These are phyloP conservation scores for Saccharomyces hybrid DNA, from an alignment of 1,139 yeast genomes.

Conservation along the genomic window DNA sequence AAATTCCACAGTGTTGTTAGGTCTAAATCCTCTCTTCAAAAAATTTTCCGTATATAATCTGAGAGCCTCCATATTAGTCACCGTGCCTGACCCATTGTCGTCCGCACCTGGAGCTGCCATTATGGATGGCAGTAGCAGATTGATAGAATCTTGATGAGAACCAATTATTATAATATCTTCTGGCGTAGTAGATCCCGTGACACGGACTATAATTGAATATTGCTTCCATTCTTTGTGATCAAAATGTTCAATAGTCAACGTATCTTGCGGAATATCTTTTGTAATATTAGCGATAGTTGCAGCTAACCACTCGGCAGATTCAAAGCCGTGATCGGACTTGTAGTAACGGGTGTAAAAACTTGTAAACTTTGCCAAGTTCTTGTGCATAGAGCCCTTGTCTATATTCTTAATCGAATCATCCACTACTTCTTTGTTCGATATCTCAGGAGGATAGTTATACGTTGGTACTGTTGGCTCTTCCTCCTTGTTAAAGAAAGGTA, in stretches of 20 bases:
- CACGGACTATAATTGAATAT: constrained; percentile 45
- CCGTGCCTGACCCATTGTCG: constrained; percentile 88
- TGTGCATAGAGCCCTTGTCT: constrained; percentile 41
- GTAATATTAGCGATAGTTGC: constrained; percentile 41
- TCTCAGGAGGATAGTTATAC: constrained; percentile 49
- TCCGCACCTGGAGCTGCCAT: constrained; percentile 91
- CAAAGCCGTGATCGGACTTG: constrained; percentile 59
- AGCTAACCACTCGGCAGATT: constrained; percentile 68
- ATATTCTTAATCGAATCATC: constrained; percentile 33
- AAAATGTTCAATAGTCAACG: constrained; percentile 36
- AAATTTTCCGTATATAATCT: constrained; percentile 43
- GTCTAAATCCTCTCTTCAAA: constrained; percentile 29
- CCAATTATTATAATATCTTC: constrained; percentile 64
- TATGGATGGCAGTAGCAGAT: constrained; percentile 60
- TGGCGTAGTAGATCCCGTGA: constrained; percentile 35
- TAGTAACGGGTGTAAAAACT: constrained; percentile 77
- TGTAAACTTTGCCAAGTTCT: constrained; percentile 53
- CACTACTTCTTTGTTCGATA: constrained; percentile 38
- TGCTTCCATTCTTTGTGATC: constrained; percentile 50
- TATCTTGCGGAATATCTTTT: constrained; percentile 25
- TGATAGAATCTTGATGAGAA: constrained; percentile 83
- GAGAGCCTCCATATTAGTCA: constrained; percentile 68
- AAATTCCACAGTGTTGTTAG: constrained; percentile 74
- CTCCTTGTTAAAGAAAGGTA: constrained; percentile 35
- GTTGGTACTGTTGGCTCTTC: constrained; percentile 33